phyloP scores from a whole-genome alignment of 2,329 filamentous ascomycete genomes.

The Domatiomyces catenatus region DNA sequence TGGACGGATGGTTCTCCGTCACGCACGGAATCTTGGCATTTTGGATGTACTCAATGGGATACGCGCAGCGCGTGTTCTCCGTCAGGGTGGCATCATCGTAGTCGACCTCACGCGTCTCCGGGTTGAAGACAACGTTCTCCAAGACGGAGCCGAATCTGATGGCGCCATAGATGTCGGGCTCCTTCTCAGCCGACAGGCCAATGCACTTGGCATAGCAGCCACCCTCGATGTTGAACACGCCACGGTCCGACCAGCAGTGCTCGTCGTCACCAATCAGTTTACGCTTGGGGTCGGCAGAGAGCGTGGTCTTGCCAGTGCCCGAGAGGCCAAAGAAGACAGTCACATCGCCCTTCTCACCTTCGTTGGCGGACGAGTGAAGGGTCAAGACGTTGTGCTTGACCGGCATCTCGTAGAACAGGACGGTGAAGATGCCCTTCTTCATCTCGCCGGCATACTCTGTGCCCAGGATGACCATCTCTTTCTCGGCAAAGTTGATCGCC shows the following conservation, averaged over 20 bases:
- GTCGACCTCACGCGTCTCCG: slow-evolving; percentile 73
- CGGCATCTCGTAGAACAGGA: slow-evolving; percentile 99
- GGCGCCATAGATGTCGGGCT: slow-evolving; percentile 91
- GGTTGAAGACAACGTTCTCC: slow-evolving; percentile 97
- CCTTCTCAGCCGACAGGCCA: slow-evolving; percentile 93
- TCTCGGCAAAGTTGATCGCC: slow-evolving; percentile 96
- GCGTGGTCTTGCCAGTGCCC: slow-evolving; percentile 94
- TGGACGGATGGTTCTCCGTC: slow-evolving; percentile 72
- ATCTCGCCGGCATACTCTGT: slow-evolving; percentile 97
- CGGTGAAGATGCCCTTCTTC: slow-evolving; percentile 98
- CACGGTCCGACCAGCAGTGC: slow-evolving; percentile 96
- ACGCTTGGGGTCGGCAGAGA: slow-evolving; percentile 93
- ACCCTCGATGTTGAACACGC: slow-evolving; percentile 99
- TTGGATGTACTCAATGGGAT: slow-evolving; percentile 96
- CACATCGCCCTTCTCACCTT: slow-evolving; percentile 86
- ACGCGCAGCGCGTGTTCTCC: slow-evolving; percentile 96
- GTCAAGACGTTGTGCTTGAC: slow-evolving; percentile 99
- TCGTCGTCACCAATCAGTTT: slow-evolving; percentile 95
- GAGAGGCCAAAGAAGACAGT: slow-evolving; percentile 99
- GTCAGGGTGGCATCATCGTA: slow-evolving; percentile 91
- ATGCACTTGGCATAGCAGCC: slow-evolving; percentile 99
- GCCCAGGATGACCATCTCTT: slow-evolving; percentile 99
- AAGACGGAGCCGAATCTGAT: slow-evolving; percentile 95
- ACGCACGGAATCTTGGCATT: slow-evolving; percentile 98
- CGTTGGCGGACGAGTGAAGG: slow-evolving; percentile 95